phyloP scores from a whole-genome alignment of 768 basidiomycete genomes.

The Boletus patriciae region DNA sequence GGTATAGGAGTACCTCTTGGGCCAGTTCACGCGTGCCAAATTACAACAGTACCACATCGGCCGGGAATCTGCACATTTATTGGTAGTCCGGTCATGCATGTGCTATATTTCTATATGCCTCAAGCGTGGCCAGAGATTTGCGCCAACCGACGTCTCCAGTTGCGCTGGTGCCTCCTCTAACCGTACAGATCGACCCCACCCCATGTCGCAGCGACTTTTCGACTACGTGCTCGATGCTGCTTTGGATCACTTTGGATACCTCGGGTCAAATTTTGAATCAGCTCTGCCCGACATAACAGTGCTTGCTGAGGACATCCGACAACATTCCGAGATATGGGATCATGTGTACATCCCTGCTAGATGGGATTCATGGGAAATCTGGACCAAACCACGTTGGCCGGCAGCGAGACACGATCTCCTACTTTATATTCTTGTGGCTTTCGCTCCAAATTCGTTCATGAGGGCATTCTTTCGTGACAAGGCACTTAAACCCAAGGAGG shows the following conservation, averaged over 20 bases:
- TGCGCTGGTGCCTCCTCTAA: background rate
- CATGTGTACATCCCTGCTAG: background rate
- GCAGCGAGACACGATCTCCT: background rate
- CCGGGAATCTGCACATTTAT: background rate
- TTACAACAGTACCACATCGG: background rate
- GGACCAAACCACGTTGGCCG: background rate
- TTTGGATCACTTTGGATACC: background rate
- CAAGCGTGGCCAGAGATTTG: background rate
- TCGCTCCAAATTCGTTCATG: background rate
- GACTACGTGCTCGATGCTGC: background rate
- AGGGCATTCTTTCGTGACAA: background rate
- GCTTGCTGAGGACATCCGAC: background rate
- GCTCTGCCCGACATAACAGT: background rate
- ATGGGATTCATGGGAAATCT: too few species aligned
- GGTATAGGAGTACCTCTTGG: constrained; percentile 1
- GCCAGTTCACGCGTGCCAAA: background rate
- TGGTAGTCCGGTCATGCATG: background rate
- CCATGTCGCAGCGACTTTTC: background rate
- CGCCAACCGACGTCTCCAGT: background rate
- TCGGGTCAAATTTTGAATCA: background rate
- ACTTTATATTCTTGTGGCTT: constrained; percentile 1
- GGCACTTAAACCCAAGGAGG: background rate
- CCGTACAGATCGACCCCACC: background rate
- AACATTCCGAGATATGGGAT: background rate
- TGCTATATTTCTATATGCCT: constrained; percentile 7